phyloP scores from a whole-genome alignment of 1,139 yeast genomes.

The Protomyces arabidopsidicola region DNA sequence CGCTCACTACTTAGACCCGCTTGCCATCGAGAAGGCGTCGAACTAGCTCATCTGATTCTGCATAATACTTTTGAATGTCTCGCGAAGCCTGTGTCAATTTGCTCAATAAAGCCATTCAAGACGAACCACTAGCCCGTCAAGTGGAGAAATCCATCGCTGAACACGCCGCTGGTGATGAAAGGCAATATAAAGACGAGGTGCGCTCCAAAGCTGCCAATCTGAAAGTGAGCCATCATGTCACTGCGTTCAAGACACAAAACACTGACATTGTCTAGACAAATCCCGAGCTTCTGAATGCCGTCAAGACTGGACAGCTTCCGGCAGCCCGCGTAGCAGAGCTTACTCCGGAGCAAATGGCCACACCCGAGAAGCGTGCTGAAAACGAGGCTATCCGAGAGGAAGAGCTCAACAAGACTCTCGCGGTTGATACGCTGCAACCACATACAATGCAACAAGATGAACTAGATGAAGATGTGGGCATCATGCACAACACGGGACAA shows the following conservation, averaged over 20 bases:
- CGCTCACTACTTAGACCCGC: too few species aligned
- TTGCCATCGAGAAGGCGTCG: too few species aligned
- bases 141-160: constrained; percentile 6
- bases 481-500: constrained; percentile 22
- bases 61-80: not conserved
- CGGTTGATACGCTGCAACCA: constrained; percentile 11
- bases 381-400: constrained; percentile 16
- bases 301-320: not conserved
- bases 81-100: constrained; percentile 16
- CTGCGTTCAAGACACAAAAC: not conserved
- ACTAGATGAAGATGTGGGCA: constrained; percentile 6
- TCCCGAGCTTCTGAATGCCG: not conserved
- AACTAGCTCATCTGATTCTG: too few species aligned
- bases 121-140: not conserved
- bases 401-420: not conserved
- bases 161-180: constrained; percentile 1
- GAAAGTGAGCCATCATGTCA: not conserved
- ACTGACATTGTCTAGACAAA: not conserved
- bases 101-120: constrained; percentile 5
- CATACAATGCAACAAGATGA: not conserved
- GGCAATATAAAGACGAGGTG: constrained; percentile 9
- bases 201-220: constrained; percentile 13
- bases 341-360: constrained; percentile 13
- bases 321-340: not conserved
- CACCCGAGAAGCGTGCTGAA: constrained; percentile 12